Percentiles rank a stretch among this genome's conserved stretches.
These are phyloP conservation scores for Pseudotsuga menziesii DNA, from an alignment of 75 land plant genomes.

Conservation along the genomic window DNA sequence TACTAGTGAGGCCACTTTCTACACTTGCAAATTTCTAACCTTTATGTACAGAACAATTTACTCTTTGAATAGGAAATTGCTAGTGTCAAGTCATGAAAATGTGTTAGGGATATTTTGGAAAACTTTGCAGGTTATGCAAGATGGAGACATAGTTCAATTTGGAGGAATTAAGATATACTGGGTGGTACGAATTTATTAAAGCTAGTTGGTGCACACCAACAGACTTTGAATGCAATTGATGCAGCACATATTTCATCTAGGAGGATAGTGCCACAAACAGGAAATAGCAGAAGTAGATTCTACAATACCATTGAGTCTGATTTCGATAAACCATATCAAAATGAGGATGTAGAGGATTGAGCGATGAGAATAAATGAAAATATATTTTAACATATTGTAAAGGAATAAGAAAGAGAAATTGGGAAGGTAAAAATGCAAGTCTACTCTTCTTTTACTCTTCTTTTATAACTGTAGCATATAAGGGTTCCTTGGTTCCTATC, in stretches of 20 bases:
- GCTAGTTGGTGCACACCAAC: conserved; percentile 50
- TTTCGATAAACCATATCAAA: background rate
- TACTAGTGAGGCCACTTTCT: conserved; percentile 5
- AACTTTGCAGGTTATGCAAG: conserved; percentile 53
- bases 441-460: too few relatives aligned
- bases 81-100: background rate
- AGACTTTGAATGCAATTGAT: conserved; percentile 33
- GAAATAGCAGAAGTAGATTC: background rate
- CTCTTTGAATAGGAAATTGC: background rate
- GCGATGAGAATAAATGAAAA: background rate
- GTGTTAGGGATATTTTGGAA: background rate
- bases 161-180: conserved; percentile 50
- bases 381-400: conserved; percentile 15
- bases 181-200: conserved; percentile 30
- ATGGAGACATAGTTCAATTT: conserved; percentile 50
- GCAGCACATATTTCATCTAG: conserved; percentile 12
- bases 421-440: conserved; percentile 58
- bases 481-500: conserved; percentile 74
- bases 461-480: conserved; percentile 55
- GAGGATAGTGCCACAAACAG: background rate
- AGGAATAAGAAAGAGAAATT: conserved; percentile 56
- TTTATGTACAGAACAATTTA: background rate
- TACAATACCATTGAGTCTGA: background rate
- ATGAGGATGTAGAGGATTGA: conserved; percentile 26
- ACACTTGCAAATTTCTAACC: background rate